phyloP scores from a whole-genome alignment of 176 grass and related monocot genomes.

The Urochloa ruziziensis region DNA sequence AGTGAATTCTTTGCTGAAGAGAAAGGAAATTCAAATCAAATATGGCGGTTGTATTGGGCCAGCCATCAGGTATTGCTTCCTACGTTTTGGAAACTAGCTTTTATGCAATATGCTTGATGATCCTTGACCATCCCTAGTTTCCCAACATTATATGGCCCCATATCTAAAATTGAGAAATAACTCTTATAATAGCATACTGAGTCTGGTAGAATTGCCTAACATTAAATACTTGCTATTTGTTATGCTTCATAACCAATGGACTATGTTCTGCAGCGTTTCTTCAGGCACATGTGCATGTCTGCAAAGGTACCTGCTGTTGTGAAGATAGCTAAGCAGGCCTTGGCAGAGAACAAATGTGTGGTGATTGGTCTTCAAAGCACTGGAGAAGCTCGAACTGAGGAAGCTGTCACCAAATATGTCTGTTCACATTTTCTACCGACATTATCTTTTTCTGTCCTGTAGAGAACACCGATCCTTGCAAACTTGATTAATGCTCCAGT shows the following conservation, averaged over 20 bases:
- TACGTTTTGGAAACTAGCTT: conserved; percentile 14
- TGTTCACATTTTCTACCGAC: conserved; percentile 33
- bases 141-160: conserved; percentile 23
- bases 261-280: conserved; percentile 81
- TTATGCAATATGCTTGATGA: conserved; percentile 22
- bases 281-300: conserved; percentile 98
- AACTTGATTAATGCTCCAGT: neutral
- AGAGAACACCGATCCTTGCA: neutral
- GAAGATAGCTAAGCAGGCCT: conserved; percentile 75
- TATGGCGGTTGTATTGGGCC: conserved; percentile 96
- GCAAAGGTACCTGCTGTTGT: conserved; percentile 90
- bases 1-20: conserved; percentile 72
- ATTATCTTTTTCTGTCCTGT: neutral
- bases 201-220: neutral
- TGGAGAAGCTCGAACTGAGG: conserved; percentile 96
- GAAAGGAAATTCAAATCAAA: conserved; percentile 71
- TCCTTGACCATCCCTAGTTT: conserved; percentile 25
- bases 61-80: conserved; percentile 85
- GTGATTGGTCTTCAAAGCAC: conserved; percentile 99
- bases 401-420: conserved; percentile 97
- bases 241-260: conserved; percentile 33
- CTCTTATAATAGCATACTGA: conserved; percentile 19
- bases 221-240: neutral
- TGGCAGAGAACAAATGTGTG: conserved; percentile 83
- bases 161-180: conserved; percentile 19